Conservation (phyloP, 2,329 filamentous ascomycete species). For the Capronia coronata region DNA sequence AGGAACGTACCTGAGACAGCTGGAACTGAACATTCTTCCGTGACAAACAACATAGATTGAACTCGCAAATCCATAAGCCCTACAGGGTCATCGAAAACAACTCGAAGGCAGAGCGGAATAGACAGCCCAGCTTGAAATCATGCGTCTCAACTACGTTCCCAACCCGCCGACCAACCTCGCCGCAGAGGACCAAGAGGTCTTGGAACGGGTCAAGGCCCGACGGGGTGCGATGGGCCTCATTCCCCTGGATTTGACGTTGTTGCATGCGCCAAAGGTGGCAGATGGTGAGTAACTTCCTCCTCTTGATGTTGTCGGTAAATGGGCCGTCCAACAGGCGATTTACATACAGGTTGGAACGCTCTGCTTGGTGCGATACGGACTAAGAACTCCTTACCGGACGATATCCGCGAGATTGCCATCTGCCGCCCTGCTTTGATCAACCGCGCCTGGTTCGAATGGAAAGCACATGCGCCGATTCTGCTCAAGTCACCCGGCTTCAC, state of each 20-base stretch:
- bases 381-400: constrained; percentile 43
- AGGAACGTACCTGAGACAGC: no score
- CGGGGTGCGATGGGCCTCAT: constrained; percentile 47
- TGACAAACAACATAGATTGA: no score
- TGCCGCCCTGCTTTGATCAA: constrained; percentile 75
- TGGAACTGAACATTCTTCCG: no score
- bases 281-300: constrained; percentile 35
- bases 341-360: constrained; percentile 45
- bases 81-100: no score
- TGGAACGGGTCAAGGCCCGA: constrained; percentile 47
- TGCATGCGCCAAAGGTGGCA: constrained; percentile 50
- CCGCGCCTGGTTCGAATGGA: constrained; percentile 79
- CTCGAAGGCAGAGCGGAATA: neutral
- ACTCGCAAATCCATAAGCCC: no score
- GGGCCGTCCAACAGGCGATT: neutral
- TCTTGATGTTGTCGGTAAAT: neutral
- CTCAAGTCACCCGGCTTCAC: constrained; percentile 53
- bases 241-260: constrained; percentile 48
- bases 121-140: constrained; percentile 27
- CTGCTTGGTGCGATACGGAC: constrained; percentile 53
- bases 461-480: constrained; percentile 68
- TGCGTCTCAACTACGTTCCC: constrained; percentile 51
- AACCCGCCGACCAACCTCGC: constrained; percentile 42
- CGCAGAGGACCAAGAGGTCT: constrained; percentile 44
- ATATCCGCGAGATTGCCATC: constrained; percentile 69